Percentiles rank a stretch among this genome's conserved stretches.
Evolutionary conservation across 441 rosid genomes (phyloP).

Genomic region (Mallotus repandus): DNA sequence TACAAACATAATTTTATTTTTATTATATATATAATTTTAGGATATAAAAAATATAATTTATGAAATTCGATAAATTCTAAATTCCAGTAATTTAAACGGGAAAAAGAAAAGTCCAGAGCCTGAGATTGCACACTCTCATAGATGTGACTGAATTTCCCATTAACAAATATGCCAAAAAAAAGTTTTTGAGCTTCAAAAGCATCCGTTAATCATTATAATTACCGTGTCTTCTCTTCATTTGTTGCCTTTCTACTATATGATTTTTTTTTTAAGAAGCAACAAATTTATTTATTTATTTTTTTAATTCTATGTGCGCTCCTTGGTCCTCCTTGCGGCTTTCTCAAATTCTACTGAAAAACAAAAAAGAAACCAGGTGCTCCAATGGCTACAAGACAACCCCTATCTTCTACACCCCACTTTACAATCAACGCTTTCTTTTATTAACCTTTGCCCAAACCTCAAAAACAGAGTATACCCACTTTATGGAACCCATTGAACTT

Average conservation of each 20-base stretch:
- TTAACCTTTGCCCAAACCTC: background rate
- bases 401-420: background rate
- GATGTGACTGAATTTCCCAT: too few species aligned
- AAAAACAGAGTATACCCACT: background rate
- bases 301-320: background rate
- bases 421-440: background rate
- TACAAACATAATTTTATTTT: too few species aligned
- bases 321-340: background rate
- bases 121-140: too few species aligned
- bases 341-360: too few species aligned
- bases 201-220: background rate
- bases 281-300: background rate
- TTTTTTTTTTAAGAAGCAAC: too few species aligned
- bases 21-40: too few species aligned
- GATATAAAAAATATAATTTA: too few species aligned
- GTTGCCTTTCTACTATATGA: background rate
- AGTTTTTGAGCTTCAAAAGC: too few species aligned
- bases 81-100: too few species aligned
- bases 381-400: background rate
- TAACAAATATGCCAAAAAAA: too few species aligned
- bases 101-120: background rate
- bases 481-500: constrained; percentile 38
- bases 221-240: constrained; percentile 7
- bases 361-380: constrained; percentile 4
- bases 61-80: too few species aligned